A percentile compares a stretch with the other conserved stretches of the same genome.
phyloP scores from a whole-genome alignment of 108 stramenopile genomes.

The Stephanodiscus triporus region DNA sequence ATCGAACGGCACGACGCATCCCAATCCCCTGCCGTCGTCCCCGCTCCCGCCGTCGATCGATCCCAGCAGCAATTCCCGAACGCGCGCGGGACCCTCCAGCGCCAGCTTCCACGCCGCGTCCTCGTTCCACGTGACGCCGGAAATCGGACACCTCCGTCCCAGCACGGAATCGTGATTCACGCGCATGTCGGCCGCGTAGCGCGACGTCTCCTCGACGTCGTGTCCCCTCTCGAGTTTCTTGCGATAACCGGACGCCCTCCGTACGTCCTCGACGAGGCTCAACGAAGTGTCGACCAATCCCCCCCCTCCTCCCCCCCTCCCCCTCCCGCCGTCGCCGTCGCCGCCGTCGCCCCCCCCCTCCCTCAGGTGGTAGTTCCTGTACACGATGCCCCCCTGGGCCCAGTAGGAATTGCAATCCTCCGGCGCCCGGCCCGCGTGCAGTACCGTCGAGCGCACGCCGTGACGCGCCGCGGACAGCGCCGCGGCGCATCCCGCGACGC shows the following conservation, averaged over 20 bases:
- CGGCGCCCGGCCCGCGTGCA: conserved; percentile 67
- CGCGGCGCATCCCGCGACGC: conserved; percentile 83
- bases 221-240: neutral
- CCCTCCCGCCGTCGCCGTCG: neutral
- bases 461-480: conserved; percentile 77
- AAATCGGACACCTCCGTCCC: conserved; percentile 13
- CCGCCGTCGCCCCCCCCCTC: conserved; percentile 1
- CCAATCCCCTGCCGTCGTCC: neutral
- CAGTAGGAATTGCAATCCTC: conserved; percentile 95
- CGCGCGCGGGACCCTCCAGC: conserved; percentile 86
- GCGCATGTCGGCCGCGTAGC: neutral
- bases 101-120: conserved; percentile 88
- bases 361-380: conserved; percentile 63
- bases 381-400: conserved; percentile 98
- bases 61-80: conserved; percentile 79
- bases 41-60: conserved; percentile 26
- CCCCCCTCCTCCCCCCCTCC: conserved; percentile 9
- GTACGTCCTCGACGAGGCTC: conserved; percentile 82
- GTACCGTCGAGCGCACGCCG: conserved; percentile 71
- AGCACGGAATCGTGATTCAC: neutral
- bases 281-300: conserved; percentile 68
- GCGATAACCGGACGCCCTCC: conserved; percentile 35
- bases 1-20: conserved; percentile 75
- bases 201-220: neutral
- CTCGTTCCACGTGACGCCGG: conserved; percentile 74